Conservation (phyloP, 768 basidiomycete genomes). For the Leccinum variicolor region DNA sequence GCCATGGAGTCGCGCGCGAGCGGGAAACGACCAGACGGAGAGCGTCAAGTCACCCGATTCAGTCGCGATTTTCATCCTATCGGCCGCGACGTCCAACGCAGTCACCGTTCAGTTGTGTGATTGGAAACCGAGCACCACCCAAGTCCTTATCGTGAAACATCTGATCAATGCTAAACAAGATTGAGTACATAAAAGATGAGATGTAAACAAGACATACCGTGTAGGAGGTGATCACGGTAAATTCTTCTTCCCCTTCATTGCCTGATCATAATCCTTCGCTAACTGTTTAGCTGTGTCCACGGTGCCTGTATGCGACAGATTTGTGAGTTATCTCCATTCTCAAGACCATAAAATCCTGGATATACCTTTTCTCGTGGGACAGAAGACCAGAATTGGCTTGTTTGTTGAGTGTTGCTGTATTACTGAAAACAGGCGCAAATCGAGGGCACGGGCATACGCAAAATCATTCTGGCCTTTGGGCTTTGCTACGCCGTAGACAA, state of each 20-base stretch:
- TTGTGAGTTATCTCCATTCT: neutral
- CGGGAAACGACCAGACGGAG: too few species aligned
- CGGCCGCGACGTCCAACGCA: too few species aligned
- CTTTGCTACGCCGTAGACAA: conserved; percentile 70
- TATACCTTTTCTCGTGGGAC: conserved; percentile 83
- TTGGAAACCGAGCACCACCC: conserved; percentile 29
- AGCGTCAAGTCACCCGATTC: too few species aligned
- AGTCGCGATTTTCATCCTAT: too few species aligned
- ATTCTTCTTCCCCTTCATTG: conserved; percentile 41
- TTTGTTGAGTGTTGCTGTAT: conserved; percentile 69
- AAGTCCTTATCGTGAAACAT: conserved; percentile 68
- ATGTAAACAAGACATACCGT: conserved; percentile 35
- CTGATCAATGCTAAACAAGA: conserved; percentile 44
- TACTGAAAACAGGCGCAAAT: conserved; percentile 68
- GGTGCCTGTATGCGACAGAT: conserved; percentile 39
- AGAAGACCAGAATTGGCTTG: conserved; percentile 88
- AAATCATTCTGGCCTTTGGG: conserved; percentile 73
- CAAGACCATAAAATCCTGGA: neutral
- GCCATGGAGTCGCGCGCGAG: too few species aligned
- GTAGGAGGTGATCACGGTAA: conserved; percentile 70
- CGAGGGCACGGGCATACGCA: conserved; percentile 65
- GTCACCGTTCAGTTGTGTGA: too few species aligned
- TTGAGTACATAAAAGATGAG: neutral
- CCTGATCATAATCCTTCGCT: conserved; percentile 65
- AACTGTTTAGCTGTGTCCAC: conserved; percentile 73